A percentile compares a stretch with the other conserved stretches of the same genome.
These are phyloP conservation scores for Escallonia rubra DNA, from an alignment of 129 eudicot species.

Conservation along the genomic window DNA sequence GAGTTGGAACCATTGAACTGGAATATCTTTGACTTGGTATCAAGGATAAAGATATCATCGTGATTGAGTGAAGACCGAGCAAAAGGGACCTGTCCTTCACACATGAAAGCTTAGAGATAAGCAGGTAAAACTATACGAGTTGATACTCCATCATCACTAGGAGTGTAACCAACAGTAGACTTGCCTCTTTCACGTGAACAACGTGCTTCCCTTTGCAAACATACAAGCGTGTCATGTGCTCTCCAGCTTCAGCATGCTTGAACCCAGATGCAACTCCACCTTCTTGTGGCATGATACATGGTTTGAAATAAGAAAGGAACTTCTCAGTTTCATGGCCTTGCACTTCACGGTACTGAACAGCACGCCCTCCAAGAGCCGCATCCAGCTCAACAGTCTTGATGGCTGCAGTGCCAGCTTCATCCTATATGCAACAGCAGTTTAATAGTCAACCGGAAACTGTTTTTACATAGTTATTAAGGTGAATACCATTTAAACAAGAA, in stretches of 20 bases:
- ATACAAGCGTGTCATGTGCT: constrained; percentile 49
- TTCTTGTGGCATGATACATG: constrained; percentile 75
- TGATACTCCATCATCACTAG: not conserved
- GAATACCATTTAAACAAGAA: constrained; percentile 5
- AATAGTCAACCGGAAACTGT: not conserved
- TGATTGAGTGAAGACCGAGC: constrained; percentile 91
- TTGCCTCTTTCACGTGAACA: constrained; percentile 82
- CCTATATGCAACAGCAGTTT: constrained; percentile 24
- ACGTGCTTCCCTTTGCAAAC: constrained; percentile 81
- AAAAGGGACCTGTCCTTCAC: constrained; percentile 57
- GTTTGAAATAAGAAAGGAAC: constrained; percentile 81
- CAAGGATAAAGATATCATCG: constrained; percentile 70
- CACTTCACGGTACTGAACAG: constrained; percentile 87
- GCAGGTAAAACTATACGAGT: not conserved
- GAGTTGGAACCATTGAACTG: constrained; percentile 89
- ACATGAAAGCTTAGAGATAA: not conserved
- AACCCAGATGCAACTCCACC: constrained; percentile 65
- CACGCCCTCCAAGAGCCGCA: constrained; percentile 65
- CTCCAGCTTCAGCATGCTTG: constrained; percentile 29
- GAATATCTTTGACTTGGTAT: constrained; percentile 72
- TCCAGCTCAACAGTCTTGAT: constrained; percentile 60
- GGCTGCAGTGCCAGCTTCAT: constrained; percentile 56
- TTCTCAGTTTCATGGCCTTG: constrained; percentile 92
- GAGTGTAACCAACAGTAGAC: constrained; percentile 4
- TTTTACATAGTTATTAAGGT: not conserved